Conservation (phyloP, 1,139 yeast species). For the Pichia sp. region DNA sequence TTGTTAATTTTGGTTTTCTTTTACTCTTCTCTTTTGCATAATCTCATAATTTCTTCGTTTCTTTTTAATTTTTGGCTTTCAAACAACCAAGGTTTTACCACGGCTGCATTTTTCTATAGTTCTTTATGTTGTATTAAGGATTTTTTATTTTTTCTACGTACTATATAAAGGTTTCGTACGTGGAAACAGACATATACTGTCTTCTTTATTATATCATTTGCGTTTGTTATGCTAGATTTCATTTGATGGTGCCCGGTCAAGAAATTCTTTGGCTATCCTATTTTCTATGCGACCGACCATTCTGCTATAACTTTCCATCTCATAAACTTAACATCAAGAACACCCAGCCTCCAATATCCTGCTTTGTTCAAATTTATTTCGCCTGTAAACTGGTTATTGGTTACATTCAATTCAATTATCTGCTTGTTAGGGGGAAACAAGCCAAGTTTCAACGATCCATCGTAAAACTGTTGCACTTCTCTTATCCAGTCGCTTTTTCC, state of each 20-base stretch:
- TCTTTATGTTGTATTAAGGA: not conserved
- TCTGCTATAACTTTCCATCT: slow-evolving; percentile 92
- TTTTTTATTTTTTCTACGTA: not conserved
- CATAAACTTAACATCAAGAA: slow-evolving; percentile 70
- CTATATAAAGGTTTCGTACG: not conserved
- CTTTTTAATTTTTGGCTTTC: not conserved
- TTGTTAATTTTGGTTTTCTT: not conserved
- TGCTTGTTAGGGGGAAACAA: slow-evolving; percentile 16
- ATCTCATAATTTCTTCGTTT: not conserved
- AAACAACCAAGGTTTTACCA: not conserved
- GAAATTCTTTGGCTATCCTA: slow-evolving; percentile 6
- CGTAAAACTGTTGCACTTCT: slow-evolving; percentile 35
- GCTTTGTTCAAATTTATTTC: slow-evolving; percentile 59
- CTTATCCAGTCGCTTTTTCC: slow-evolving; percentile 6
- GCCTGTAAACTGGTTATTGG: slow-evolving; percentile 53
- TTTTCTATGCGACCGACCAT: slow-evolving; percentile 49
- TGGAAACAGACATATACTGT: not conserved
- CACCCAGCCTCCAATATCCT: slow-evolving; percentile 82
- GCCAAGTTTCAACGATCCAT: slow-evolving; percentile 31
- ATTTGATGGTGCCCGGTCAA: not conserved
- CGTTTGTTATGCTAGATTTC: not conserved
- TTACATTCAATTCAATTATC: slow-evolving; percentile 51
- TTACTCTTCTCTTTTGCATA: not conserved
- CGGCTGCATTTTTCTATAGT: not conserved
- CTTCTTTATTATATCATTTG: not conserved